Base-by-base conservation (phyloP, 352 stramenopile species). In the Phytophthora tubulina region DNA sequence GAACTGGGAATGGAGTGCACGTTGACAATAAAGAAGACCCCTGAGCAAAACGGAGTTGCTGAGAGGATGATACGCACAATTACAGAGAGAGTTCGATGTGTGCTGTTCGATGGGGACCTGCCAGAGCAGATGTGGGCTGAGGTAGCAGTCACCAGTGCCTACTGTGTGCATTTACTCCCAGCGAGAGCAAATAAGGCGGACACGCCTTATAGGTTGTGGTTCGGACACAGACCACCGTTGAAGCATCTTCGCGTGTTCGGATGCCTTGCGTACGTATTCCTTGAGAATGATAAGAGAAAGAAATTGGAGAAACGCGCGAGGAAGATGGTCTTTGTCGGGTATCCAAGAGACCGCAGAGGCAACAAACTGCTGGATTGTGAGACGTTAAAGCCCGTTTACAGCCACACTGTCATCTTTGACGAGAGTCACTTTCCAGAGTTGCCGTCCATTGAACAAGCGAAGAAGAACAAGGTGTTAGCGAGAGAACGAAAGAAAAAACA, bases 41-140 rank as follows among this genome's bases (percentile, higher is more conserved):
- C 46, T 35, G 46, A 39, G 46, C 46, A 53, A 10, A 53, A 53
- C 11, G 46, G 46, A n/a, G 46, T 27, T n/a, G n/a, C n/a, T 45
- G 50, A 57, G 31, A 10, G 50, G 8, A 57, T 57, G 50, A 57
- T 57, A 15, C 11, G 50, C 3, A 57, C 50, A 11, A 57, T 57
- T 6, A 13, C 32, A 38, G 33, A 57, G 14, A 27, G 50, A 57
- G 33, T 57, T 6, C n/a, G 6, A 44, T 57, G 50, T 45, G 50
- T 57, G 6, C 15, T 31, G 32, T 57, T 45, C 32, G 32, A 57
- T 30, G 50, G 33, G 11, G 44, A 31, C 30, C n/a, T 57, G 50
- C 33, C 33, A 44, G 50, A 45, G 32, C 13, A 33, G 33, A 44
- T 57, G 32, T 57, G 50, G 31, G 32, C n/a, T n/a, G 32, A 33